A percentile compares a stretch with the other conserved stretches of the same genome.
phyloP scores from a whole-genome alignment of 2,329 filamentous ascomycete genomes.

The Hypoxylon sp. region DNA sequence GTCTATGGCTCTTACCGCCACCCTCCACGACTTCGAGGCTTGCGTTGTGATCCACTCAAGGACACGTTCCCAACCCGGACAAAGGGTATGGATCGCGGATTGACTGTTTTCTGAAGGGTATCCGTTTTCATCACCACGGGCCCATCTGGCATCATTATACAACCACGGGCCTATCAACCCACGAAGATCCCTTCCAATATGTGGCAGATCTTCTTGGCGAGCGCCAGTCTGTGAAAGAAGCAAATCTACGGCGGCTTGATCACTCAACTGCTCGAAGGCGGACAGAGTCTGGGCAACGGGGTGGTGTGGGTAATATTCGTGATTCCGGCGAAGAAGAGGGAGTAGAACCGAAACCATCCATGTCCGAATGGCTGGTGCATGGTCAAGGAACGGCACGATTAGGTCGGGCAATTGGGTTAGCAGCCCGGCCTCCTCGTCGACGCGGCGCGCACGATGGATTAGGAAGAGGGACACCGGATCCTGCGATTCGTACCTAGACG shows the following conservation, averaged over 20 bases:
- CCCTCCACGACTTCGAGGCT: constrained; percentile 71
- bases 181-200: constrained; percentile 75
- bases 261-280: constrained; percentile 74
- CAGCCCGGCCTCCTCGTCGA: constrained; percentile 81
- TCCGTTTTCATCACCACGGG: constrained; percentile 50
- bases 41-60: constrained; percentile 76
- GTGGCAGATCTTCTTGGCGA: constrained; percentile 56
- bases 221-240: constrained; percentile 71
- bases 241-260: constrained; percentile 70
- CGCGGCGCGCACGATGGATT: constrained; percentile 75
- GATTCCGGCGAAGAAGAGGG: constrained; percentile 77
- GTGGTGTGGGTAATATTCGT: constrained; percentile 75
- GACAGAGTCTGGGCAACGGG: constrained; percentile 68
- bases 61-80: constrained; percentile 77
- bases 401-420: constrained; percentile 77
- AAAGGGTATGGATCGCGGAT: constrained; percentile 55
- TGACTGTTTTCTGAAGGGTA: constrained; percentile 45
- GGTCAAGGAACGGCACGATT: constrained; percentile 76
- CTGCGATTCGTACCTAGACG: constrained; percentile 62
- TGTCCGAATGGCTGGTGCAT: constrained; percentile 71
- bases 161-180: constrained; percentile 82
- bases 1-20: constrained; percentile 74
- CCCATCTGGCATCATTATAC: constrained; percentile 74
- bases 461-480: constrained; percentile 76
- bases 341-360: constrained; percentile 80